Base-by-base conservation (phyloP, 176 grass and related monocot species). In the Oryza nivara region DNA sequence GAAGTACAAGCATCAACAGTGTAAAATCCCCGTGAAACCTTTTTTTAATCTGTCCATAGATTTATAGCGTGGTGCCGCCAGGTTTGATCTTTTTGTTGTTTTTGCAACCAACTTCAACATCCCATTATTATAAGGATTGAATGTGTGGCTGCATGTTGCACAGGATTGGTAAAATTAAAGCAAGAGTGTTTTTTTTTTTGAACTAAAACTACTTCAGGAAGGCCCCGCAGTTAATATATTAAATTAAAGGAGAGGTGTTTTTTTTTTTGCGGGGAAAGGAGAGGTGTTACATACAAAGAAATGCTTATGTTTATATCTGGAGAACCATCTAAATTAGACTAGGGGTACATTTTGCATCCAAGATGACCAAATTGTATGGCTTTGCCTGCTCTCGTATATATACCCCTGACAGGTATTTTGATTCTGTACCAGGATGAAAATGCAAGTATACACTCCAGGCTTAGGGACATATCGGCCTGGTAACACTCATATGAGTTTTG, bases 381-480 rank as follows among this genome's bases (percentile, higher is more conserved):
- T 26, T 7, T 30, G 66, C 17, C 76, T 75, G 11, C 67, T 12
- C 22, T 47, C 32, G 14, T 46, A 32, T 67, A 46, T 48, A 12
- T 41, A 11, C 38, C 4, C 51, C 40, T 92, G 28, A 92, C 79
- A 70, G 51, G 15, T 38, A 82, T 79, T 79, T 70, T 74, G 65
- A 0, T 20, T 26, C 81, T 82, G 68, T 67, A 38, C 11, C 41
- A 65, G 70, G 90, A 80, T 30, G 88, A 82, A 46, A 49, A 70
- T 67, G 16, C 83, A 71, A 44, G 77, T 47, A 69, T 87, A n/a
- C 71, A 85, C 9, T 75, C 85, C 20, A 82, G 45, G 46, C 54
- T 93, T 78, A 68, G 30, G 68, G 82, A 79, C 68, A 90, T 93
- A 36, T 3, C 85, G 35, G 17, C 74, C 64, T 90, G 91, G 91